A percentile compares a stretch with the other conserved stretches of the same genome.
These are phyloP conservation scores for Zoysia pacifica DNA, from an alignment of 176 grass and related monocot genomes.

Conservation along the genomic window DNA sequence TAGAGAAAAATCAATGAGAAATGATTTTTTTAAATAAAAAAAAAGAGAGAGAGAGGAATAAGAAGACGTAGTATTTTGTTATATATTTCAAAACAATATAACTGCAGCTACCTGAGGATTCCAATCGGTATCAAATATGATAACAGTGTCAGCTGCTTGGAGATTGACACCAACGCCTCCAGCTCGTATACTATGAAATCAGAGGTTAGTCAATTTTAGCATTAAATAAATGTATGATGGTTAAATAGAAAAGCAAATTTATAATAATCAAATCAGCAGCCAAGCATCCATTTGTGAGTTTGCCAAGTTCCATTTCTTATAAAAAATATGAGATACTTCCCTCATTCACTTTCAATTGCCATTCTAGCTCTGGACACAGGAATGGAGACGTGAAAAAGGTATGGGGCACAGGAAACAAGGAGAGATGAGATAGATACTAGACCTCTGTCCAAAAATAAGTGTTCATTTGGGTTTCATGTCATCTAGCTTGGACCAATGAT, in stretches of 20 bases:
- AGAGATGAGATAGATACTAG: no score
- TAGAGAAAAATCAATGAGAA: conserved; percentile 40
- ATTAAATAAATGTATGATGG: conserved; percentile 31
- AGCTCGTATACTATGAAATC: conserved; percentile 83
- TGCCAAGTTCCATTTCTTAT: conserved; percentile 16
- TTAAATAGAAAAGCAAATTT: not conserved
- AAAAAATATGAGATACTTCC: not conserved
- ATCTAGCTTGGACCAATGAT: no score
- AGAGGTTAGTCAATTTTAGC: conserved; percentile 6
- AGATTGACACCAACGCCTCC: conserved; percentile 98
- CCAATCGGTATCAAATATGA: conserved; percentile 99
- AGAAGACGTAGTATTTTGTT: not conserved
- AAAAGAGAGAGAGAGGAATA: not conserved
- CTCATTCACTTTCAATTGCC: no score
- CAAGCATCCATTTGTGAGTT: conserved; percentile 9
- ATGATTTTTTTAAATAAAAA: not conserved
- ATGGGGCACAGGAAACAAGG: no score
- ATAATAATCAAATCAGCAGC: conserved; percentile 12
- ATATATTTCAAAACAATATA: conserved; percentile 30
- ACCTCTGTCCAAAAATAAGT: no score
- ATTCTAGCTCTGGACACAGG: no score
- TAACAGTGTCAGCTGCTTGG: conserved; percentile 99
- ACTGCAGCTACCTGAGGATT: conserved; percentile 84
- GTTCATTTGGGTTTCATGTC: no score
- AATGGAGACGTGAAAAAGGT: no score